Conservation (phyloP, 495 filamentous ascomycete genomes). For the Immersiella caudata region DNA sequence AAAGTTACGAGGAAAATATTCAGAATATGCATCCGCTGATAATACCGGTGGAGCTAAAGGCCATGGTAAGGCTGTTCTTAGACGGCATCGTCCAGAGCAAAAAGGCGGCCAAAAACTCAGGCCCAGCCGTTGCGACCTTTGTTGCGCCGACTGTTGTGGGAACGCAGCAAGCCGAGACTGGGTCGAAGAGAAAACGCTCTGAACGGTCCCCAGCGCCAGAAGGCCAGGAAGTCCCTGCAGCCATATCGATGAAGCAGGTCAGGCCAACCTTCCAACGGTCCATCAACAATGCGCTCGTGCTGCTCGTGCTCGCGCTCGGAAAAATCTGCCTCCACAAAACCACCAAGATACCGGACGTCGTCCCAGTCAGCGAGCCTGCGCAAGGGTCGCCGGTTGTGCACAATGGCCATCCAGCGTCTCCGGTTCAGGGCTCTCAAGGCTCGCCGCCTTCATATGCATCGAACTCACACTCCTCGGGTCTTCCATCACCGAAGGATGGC, state of each 20-base stretch:
- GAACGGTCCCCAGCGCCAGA: constrained; percentile 45
- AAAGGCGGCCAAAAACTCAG: constrained; percentile 24
- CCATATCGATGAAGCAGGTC: constrained; percentile 40
- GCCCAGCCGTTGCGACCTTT: constrained; percentile 33
- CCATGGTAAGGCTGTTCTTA: constrained; percentile 54
- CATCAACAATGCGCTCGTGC: constrained; percentile 73
- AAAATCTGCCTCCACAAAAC: constrained; percentile 73
- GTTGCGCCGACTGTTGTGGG: constrained; percentile 26
- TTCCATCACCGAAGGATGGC: constrained; percentile 54
- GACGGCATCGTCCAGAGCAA: constrained; percentile 40
- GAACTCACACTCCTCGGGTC: constrained; percentile 43
- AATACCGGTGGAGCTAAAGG: constrained; percentile 49
- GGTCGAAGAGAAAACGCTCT: constrained; percentile 60
- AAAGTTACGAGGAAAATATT: constrained; percentile 76
- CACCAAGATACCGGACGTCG: constrained; percentile 61
- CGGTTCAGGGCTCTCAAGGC: constrained; percentile 53
- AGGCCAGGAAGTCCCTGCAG: constrained; percentile 35
- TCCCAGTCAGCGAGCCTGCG: constrained; percentile 47
- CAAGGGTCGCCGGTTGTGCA: constrained; percentile 50
- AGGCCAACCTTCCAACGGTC: constrained; percentile 57
- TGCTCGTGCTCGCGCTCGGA: constrained; percentile 83
- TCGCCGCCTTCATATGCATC: constrained; percentile 48
- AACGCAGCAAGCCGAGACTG: constrained; percentile 37
- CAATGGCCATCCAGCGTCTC: constrained; percentile 44
- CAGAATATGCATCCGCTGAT: constrained; percentile 92